Evolutionary conservation across 345 rosid genomes (phyloP).

Genomic region (Syzygium aromaticum): DNA sequence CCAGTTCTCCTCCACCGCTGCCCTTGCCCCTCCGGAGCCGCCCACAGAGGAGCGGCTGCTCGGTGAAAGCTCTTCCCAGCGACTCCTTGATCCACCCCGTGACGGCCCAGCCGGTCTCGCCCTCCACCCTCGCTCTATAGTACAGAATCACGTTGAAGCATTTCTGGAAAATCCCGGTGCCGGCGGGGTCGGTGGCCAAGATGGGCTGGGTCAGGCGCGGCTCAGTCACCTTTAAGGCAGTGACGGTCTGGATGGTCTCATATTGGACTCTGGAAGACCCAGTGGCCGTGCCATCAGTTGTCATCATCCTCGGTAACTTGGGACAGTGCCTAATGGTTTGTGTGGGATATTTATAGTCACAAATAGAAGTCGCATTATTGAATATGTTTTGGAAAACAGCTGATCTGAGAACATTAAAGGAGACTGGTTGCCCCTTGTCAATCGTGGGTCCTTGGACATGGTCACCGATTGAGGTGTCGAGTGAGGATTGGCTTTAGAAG

Average conservation of each 20-base stretch:
- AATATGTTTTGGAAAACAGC: neutral
- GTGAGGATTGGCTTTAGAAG: neutral
- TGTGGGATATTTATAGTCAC: neutral
- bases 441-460: neutral
- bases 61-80: conserved; percentile 38
- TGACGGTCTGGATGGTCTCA: conserved; percentile 45
- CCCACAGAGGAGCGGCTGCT: conserved; percentile 56
- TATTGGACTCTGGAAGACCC: conserved; percentile 14
- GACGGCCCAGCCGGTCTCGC: conserved; percentile 44
- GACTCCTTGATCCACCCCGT: conserved; percentile 84
- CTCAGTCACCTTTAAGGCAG: conserved; percentile 35
- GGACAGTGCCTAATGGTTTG: neutral
- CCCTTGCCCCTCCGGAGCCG: conserved; percentile 36
- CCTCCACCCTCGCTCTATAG: conserved; percentile 25
- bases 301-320: conserved; percentile 4
- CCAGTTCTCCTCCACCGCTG: conserved; percentile 29
- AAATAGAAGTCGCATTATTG: neutral
- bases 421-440: neutral
- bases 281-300: neutral
- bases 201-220: conserved; percentile 40
- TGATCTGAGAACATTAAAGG: neutral
- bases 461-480: neutral
- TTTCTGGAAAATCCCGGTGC: conserved; percentile 29
- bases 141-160: conserved; percentile 41
- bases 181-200: conserved; percentile 13